A percentile compares a stretch with the other conserved stretches of the same genome.
Evolutionary conservation across 2,329 filamentous ascomycete genomes (phyloP).

Genomic region (Emmonsiellopsis sp.): DNA sequence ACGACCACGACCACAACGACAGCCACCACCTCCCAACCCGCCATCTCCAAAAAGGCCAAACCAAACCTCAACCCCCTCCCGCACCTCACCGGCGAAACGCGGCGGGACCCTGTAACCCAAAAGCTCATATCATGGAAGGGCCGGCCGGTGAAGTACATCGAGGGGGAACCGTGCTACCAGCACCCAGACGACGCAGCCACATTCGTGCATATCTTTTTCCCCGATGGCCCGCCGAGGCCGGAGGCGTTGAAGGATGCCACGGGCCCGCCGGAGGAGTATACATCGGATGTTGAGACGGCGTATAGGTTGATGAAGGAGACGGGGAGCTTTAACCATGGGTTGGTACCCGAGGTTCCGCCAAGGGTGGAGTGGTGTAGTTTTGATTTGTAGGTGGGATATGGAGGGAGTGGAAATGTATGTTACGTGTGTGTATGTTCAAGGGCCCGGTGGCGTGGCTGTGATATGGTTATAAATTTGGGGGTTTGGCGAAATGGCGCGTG

Average conservation of each 20-base stretch:
- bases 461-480: not conserved
- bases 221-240: constrained; percentile 52
- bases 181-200: constrained; percentile 44
- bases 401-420: not conserved
- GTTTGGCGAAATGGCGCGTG: not conserved
- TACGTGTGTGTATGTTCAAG: not conserved
- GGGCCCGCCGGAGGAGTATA: constrained; percentile 43
- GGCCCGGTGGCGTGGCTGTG: too few relatives aligned
- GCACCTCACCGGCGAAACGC: constrained; percentile 26
- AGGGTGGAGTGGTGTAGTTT: constrained; percentile 65
- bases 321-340: constrained; percentile 58
- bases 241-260: constrained; percentile 40
- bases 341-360: constrained; percentile 70
- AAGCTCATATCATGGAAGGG: constrained; percentile 53
- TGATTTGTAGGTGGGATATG: constrained; percentile 51
- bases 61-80: constrained; percentile 10
- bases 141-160: constrained; percentile 51
- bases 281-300: constrained; percentile 45
- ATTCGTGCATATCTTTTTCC: constrained; percentile 62
- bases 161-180: constrained; percentile 41
- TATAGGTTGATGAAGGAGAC: constrained; percentile 57
- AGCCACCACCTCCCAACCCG: not conserved
- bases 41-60: constrained; percentile 8
- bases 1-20: constrained; percentile 10
- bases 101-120: constrained; percentile 24